phyloP scores from a whole-genome alignment of 2,329 filamentous ascomycete genomes.

The Paecilomyces niveus region DNA sequence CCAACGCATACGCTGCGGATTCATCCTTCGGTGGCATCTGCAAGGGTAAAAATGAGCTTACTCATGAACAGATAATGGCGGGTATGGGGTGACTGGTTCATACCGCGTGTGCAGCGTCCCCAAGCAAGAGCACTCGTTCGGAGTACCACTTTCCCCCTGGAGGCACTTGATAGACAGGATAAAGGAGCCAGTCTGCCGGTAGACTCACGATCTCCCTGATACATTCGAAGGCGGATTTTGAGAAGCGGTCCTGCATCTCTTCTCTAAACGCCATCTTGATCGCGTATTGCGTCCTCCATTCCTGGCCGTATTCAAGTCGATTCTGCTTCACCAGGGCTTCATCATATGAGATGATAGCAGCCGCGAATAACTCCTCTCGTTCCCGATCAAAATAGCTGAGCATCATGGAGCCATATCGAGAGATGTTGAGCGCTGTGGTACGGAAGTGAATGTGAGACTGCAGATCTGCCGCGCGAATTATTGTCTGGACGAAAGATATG shows the following conservation, averaged over 20 bases:
- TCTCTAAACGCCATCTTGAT: conserved; percentile 28
- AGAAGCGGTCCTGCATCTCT: conserved; percentile 31
- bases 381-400: conserved; percentile 32
- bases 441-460: conserved; percentile 29
- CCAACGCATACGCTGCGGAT: conserved; percentile 38
- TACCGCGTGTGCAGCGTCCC: conserved; percentile 43
- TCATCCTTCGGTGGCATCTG: conserved; percentile 44
- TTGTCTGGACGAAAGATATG: conserved; percentile 33
- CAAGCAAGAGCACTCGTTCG: conserved; percentile 35
- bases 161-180: conserved; percentile 37
- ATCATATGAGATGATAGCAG: conserved; percentile 32
- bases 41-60: background rate
- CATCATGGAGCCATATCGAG: conserved; percentile 32
- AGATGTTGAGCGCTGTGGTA: conserved; percentile 33
- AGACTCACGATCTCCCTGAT: conserved; percentile 30
- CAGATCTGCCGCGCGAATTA: conserved; percentile 14
- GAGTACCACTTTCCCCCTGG: conserved; percentile 33
- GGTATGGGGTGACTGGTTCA: conserved; percentile 5
- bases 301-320: conserved; percentile 21
- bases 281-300: conserved; percentile 24
- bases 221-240: conserved; percentile 26
- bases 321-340: conserved; percentile 18
- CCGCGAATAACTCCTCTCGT: conserved; percentile 30
- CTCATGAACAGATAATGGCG: background rate
- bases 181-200: conserved; percentile 34